A percentile compares a stretch with the other conserved stretches of the same genome.
These are phyloP conservation scores for Salix brachista DNA, from an alignment of 345 rosid species.

Conservation along the genomic window DNA sequence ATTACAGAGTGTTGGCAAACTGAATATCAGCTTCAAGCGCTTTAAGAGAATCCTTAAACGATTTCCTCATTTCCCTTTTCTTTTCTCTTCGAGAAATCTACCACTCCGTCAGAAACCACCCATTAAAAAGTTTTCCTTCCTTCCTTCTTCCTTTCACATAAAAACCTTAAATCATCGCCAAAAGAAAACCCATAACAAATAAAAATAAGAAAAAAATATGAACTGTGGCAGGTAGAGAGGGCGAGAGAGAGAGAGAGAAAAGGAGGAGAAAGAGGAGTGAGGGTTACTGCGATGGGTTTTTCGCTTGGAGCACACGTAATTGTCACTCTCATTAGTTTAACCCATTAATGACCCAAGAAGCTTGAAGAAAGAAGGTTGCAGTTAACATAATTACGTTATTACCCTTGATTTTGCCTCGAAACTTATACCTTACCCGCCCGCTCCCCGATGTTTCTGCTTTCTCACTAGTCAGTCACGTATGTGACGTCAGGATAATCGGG, in stretches of 20 bases:
- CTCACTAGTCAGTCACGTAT: constrained; percentile 5
- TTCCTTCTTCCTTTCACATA: neutral
- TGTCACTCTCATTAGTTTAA: neutral
- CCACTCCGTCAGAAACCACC: constrained; percentile 9
- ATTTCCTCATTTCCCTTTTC: constrained; percentile 63
- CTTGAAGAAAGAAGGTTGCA: neutral
- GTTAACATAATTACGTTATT: constrained; percentile 9
- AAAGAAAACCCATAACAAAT: constrained; percentile 5
- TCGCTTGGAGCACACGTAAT: constrained; percentile 86
- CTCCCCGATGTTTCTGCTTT: neutral
- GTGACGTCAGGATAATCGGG: neutral
- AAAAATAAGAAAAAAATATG: neutral
- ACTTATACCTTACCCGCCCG: neutral
- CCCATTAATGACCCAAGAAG: neutral
- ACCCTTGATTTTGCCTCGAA: constrained; percentile 15
- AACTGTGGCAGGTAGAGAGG: neutral
- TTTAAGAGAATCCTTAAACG: constrained; percentile 90
- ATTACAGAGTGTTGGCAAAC: constrained; percentile 89
- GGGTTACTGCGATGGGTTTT: constrained; percentile 15
- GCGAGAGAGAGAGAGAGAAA: neutral
- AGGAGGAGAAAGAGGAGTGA: constrained; percentile 7
- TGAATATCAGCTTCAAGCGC: constrained; percentile 99
- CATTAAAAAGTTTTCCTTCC: neutral
- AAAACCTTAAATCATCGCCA: neutral
- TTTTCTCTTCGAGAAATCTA: constrained; percentile 19